Conservation (phyloP, 305 asterid species). For the Coffea humblotiana region DNA sequence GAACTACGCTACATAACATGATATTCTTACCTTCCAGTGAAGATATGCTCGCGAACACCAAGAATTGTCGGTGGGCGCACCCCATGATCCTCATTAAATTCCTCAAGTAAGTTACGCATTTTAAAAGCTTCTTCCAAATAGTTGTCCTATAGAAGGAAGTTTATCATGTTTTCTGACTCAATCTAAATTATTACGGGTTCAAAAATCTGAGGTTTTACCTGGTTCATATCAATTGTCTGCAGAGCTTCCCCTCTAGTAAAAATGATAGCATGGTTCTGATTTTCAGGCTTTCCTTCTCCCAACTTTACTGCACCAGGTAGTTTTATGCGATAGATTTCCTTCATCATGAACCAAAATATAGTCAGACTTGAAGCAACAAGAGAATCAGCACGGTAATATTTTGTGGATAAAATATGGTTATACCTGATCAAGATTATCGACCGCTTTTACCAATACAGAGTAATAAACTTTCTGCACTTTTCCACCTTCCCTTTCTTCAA, state of each 20-base stretch:
- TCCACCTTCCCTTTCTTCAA: constrained; percentile 93
- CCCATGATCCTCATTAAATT: constrained; percentile 88
- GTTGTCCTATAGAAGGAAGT: constrained; percentile 63
- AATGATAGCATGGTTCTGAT: constrained; percentile 90
- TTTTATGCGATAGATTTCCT: constrained; percentile 92
- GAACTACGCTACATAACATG: constrained; percentile 17
- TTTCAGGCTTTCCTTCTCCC: constrained; percentile 99
- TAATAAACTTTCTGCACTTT: constrained; percentile 79
- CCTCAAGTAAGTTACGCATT: constrained; percentile 94
- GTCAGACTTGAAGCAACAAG: constrained; percentile 25
- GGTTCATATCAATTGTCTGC: constrained; percentile 99
- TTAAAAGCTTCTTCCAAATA: constrained; percentile 99
- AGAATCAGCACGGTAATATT: constrained; percentile 7
- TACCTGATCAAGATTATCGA: constrained; percentile 99
- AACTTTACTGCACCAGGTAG: constrained; percentile 99
- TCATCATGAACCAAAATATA: constrained; percentile 30
- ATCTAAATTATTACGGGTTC: constrained; percentile 15
- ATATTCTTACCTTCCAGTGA: constrained; percentile 85
- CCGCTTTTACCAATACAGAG: constrained; percentile 95
- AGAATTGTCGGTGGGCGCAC: constrained; percentile 96
- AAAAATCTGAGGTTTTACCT: constrained; percentile 73
- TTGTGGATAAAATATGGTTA: constrained; percentile 12
- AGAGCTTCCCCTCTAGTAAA: constrained; percentile 98
- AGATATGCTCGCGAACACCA: constrained; percentile 96
- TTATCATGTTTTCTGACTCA: constrained; percentile 19